Percentiles rank a stretch among this genome's conserved stretches.
phyloP scores from a whole-genome alignment of 257 asterid genomes.

The Primulina huaijiensis region DNA sequence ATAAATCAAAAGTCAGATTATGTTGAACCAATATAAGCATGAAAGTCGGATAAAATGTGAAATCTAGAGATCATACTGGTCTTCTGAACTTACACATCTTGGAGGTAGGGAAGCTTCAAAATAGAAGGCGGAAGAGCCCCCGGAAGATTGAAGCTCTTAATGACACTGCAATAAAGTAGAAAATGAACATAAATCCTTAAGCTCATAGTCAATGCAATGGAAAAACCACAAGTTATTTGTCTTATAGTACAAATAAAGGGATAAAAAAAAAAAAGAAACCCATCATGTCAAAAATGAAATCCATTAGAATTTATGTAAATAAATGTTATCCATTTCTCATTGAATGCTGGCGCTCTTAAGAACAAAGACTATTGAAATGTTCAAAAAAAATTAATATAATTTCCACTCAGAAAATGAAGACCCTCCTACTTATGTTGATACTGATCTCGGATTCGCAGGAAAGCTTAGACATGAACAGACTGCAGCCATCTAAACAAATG shows the following conservation, averaged over 20 bases:
- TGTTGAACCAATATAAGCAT: conserved; percentile 9
- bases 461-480: background rate
- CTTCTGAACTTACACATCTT: conserved; percentile 49
- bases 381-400: background rate
- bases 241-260: background rate
- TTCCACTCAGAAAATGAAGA: background rate
- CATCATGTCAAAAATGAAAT: conserved; percentile 1
- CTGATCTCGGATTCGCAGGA: background rate
- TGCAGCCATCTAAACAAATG: background rate
- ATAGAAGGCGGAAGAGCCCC: conserved; percentile 70
- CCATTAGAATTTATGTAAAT: background rate
- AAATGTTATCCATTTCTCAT: background rate
- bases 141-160: conserved; percentile 69
- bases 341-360: background rate
- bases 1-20: conserved; percentile 12
- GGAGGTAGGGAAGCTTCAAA: conserved; percentile 60
- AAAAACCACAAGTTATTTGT: background rate
- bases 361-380: background rate
- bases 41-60: conserved; percentile 17
- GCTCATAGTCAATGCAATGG: background rate
- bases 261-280: background rate
- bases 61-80: conserved; percentile 14
- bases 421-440: background rate
- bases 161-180: conserved; percentile 50
- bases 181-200: conserved; percentile 17